Conservation (phyloP, 148 eudicot species). For the Chenopodium berlandieri region DNA sequence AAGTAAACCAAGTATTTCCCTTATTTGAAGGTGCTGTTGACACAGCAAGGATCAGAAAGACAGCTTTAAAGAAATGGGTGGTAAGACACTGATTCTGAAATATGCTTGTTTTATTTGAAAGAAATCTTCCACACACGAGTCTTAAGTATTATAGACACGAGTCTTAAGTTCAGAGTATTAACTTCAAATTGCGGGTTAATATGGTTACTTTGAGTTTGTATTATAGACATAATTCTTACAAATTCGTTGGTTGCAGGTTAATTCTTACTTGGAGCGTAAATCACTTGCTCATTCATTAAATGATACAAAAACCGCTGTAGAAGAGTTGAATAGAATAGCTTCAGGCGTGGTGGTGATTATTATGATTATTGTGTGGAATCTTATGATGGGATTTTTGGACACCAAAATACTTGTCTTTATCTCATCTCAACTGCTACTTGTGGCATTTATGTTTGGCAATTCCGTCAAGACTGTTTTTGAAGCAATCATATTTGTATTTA, state of each 20-base stretch:
- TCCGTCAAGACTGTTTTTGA: conserved; percentile 64
- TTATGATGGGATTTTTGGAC: conserved; percentile 70
- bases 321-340: conserved; percentile 65
- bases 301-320: conserved; percentile 84
- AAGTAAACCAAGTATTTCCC: conserved; percentile 57
- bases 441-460: conserved; percentile 68
- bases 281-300: conserved; percentile 65
- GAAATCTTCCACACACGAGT: background rate
- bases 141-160: background rate
- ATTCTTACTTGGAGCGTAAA: conserved; percentile 73
- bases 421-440: conserved; percentile 67
- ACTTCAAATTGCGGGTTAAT: conserved; percentile 44
- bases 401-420: conserved; percentile 65
- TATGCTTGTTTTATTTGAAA: background rate
- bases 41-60: conserved; percentile 60
- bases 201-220: conserved; percentile 8
- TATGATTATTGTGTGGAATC: conserved; percentile 56
- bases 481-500: conserved; percentile 70
- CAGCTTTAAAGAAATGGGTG: conserved; percentile 78
- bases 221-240: background rate
- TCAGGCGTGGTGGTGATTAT: conserved; percentile 43
- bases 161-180: background rate
- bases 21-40: conserved; percentile 71
- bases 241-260: conserved; percentile 41
- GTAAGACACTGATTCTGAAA: conserved; percentile 33